phyloP scores from a whole-genome alignment of 768 basidiomycete genomes.

The Candolleomyces efflorescens region DNA sequence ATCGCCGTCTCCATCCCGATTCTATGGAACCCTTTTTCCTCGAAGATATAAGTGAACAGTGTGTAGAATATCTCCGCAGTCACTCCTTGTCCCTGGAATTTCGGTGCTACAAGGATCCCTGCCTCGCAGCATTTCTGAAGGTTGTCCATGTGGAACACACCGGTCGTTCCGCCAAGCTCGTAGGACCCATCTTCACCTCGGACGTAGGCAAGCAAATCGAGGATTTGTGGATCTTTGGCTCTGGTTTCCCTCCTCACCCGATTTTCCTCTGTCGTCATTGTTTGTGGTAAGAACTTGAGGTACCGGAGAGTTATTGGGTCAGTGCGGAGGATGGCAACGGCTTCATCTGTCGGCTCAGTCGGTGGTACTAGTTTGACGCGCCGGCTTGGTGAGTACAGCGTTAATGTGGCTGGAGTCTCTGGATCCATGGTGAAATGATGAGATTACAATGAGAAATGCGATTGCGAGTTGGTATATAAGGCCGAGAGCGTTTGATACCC shows the following conservation, averaged over 20 bases:
- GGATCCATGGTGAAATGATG: background rate
- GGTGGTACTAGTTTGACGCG: conserved; percentile 33
- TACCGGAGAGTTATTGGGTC: conserved; percentile 35
- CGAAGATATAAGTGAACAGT: conserved; percentile 36
- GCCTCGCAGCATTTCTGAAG: conserved; percentile 33
- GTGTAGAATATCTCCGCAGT: conserved; percentile 43
- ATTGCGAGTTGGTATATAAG: too few species aligned
- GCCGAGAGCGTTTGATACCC: too few species aligned
- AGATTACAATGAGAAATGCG: too few species aligned
- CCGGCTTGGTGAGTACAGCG: conserved; percentile 28
- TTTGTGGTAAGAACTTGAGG: conserved; percentile 34
- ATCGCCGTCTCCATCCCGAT: conserved; percentile 36
- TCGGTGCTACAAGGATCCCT: conserved; percentile 36
- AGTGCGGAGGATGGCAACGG: conserved; percentile 28
- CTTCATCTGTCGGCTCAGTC: conserved; percentile 28
- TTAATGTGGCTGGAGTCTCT: conserved; percentile 25
- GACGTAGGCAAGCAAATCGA: conserved; percentile 35
- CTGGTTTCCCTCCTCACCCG: conserved; percentile 29
- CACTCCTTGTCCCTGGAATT: conserved; percentile 31
- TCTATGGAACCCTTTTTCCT: conserved; percentile 36
- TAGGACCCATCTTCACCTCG: conserved; percentile 19
- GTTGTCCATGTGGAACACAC: conserved; percentile 35
- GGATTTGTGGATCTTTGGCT: conserved; percentile 24
- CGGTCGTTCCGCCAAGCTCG: conserved; percentile 33
- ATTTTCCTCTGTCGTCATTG: conserved; percentile 31